Conservation (phyloP, 805 yeast species). For the Scheffersomyces stipitis region DNA sequence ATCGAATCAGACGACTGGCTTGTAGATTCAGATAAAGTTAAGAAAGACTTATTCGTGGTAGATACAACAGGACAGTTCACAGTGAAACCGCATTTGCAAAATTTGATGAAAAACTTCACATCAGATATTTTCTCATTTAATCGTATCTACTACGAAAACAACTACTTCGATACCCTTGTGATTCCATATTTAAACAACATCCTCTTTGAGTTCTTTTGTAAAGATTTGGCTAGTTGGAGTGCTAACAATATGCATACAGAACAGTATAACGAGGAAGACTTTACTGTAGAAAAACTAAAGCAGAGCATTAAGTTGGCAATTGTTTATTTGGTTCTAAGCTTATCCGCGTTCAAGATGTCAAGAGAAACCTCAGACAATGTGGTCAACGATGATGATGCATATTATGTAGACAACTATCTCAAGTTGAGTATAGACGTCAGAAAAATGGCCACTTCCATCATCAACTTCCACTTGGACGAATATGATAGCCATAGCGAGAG, state of each 20-base stretch:
- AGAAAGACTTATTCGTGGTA: conserved; percentile 14
- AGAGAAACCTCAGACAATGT: conserved; percentile 5
- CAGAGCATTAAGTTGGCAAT: conserved; percentile 22
- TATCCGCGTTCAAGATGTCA: conserved; percentile 19
- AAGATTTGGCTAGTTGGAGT: conserved; percentile 14
- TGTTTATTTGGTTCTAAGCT: conserved; percentile 22
- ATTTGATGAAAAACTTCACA: conserved; percentile 16
- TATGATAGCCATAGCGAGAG: conserved; percentile 29
- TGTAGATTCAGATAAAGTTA: conserved; percentile 18
- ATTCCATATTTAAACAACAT: conserved; percentile 30
- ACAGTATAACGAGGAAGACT: conserved; percentile 8
- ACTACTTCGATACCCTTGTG: conserved; percentile 29
- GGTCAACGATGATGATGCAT: conserved; percentile 13
- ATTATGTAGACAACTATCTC: conserved; percentile 22
- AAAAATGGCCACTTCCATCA: conserved; percentile 33
- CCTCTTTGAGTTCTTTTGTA: conserved; percentile 29
- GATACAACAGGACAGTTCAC: conserved; percentile 6
- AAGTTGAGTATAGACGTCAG: conserved; percentile 33
- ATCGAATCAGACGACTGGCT: conserved; percentile 42
- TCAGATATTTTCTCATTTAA: conserved; percentile 24
- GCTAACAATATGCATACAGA: conserved; percentile 1
- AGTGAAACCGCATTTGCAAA: conserved; percentile 19
- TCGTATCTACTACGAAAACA: conserved; percentile 18
- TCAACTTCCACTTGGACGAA: conserved; percentile 42
- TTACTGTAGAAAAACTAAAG: conserved; percentile 6